A percentile compares a stretch with the other conserved stretches of the same genome.
phyloP scores from a whole-genome alignment of 768 basidiomycete species.

The Tephrocybe sp. region DNA sequence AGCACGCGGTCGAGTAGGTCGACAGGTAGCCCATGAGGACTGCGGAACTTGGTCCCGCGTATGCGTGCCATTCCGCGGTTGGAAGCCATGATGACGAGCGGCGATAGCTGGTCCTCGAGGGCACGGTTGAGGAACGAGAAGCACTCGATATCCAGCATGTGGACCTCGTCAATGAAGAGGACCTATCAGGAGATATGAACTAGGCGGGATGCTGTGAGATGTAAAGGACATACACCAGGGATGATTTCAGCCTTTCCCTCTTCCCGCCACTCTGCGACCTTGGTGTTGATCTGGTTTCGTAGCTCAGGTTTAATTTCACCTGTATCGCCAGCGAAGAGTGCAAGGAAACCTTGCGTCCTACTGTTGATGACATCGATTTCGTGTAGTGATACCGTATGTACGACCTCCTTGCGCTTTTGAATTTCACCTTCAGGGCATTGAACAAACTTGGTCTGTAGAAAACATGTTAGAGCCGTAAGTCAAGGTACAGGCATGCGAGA shows the following conservation, averaged over 20 bases:
- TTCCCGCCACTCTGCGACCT: slow-evolving; percentile 97
- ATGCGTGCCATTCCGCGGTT: slow-evolving; percentile 95
- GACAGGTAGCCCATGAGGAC: slow-evolving; percentile 92
- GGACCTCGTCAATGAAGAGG: slow-evolving; percentile 98
- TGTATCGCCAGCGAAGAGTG: slow-evolving; percentile 92
- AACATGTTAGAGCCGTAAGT: not conserved
- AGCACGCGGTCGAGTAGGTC: slow-evolving; percentile 94
- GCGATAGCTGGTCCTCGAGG: slow-evolving; percentile 89
- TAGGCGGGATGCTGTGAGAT: not conserved
- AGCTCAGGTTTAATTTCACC: slow-evolving; percentile 98
- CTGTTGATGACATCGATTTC: slow-evolving; percentile 99
- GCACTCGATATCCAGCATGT: slow-evolving; percentile 99
- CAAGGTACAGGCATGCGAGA: slow-evolving; percentile 16
- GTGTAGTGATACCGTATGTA: slow-evolving; percentile 95
- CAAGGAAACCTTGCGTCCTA: slow-evolving; percentile 97
- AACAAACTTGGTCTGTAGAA: slow-evolving; percentile 88
- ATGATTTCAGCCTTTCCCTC: no score
- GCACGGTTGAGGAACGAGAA: slow-evolving; percentile 98
- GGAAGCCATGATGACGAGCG: slow-evolving; percentile 97
- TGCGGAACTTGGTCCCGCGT: slow-evolving; percentile 91
- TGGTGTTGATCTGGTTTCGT: slow-evolving; percentile 93
- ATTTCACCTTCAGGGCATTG: slow-evolving; percentile 98
- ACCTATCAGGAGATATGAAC: slow-evolving; percentile 52
- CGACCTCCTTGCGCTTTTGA: slow-evolving; percentile 95
- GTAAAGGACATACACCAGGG: no score